Percentiles rank a stretch among this genome's conserved stretches.
These are phyloP conservation scores for Phialophora macrospora DNA, from an alignment of 2,329 filamentous ascomycete species.

Conservation along the genomic window DNA sequence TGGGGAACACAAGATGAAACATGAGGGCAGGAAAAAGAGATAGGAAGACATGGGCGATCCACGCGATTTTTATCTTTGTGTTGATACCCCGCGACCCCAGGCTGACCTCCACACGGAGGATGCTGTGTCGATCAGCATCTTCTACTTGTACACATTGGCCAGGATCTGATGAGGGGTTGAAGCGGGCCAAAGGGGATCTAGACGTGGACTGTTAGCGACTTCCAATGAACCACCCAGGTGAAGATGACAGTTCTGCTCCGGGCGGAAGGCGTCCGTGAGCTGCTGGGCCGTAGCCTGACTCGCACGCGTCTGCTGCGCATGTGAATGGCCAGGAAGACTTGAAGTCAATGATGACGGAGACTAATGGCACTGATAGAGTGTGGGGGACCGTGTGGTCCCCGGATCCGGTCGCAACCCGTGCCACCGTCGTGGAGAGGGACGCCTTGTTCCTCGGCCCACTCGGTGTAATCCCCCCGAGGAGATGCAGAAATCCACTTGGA, in stretches of 20 bases:
- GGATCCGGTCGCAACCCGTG: neutral
- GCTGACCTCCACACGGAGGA: conserved; percentile 11
- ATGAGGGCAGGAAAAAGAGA: neutral
- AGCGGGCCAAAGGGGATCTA: conserved; percentile 29
- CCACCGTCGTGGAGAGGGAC: neutral
- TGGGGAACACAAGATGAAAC: neutral
- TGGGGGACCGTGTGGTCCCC: neutral
- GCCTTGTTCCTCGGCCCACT: neutral
- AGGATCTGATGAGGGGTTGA: conserved; percentile 24
- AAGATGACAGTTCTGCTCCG: conserved; percentile 1
- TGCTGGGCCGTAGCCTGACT: conserved; percentile 6
- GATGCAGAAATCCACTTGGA: neutral
- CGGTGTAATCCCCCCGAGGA: neutral
- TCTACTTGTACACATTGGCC: neutral
- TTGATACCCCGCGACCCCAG: conserved; percentile 22
- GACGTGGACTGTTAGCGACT: neutral
- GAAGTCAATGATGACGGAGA: neutral
- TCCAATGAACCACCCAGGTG: neutral
- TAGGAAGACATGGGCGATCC: neutral
- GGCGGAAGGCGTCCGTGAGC: conserved; percentile 5
- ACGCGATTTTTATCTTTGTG: neutral
- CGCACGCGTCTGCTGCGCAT: neutral
- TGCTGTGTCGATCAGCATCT: conserved; percentile 10
- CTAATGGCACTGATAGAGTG: neutral
- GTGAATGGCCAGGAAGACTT: neutral